phyloP scores from a whole-genome alignment of 2,329 filamentous ascomycete genomes.

The Alternaria dauci region DNA sequence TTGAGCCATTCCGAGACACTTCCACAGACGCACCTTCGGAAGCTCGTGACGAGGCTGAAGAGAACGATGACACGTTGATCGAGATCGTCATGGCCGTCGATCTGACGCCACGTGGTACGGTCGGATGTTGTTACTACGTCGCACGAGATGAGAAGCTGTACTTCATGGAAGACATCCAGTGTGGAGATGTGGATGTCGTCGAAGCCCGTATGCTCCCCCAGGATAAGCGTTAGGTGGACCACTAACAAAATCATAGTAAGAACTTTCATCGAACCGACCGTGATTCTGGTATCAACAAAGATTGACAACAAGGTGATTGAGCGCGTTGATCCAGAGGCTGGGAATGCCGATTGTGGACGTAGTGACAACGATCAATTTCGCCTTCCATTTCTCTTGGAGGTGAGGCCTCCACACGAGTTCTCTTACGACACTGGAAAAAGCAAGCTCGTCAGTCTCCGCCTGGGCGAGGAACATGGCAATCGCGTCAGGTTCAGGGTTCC shows the following conservation, averaged over 20 bases:
- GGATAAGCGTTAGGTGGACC: too few species aligned
- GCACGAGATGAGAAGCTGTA: slow-evolving; percentile 73
- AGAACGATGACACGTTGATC: slow-evolving; percentile 64
- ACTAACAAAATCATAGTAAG: slow-evolving; percentile 58
- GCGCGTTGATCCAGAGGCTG: slow-evolving; percentile 56
- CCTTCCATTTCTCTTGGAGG: slow-evolving; percentile 70
- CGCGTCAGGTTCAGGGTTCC: slow-evolving; percentile 68
- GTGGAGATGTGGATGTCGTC: slow-evolving; percentile 71
- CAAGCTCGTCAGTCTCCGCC: slow-evolving; percentile 68
- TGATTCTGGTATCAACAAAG: slow-evolving; percentile 65
- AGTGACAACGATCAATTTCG: slow-evolving; percentile 57
- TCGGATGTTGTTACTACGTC: slow-evolving; percentile 87
- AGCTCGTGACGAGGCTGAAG: slow-evolving; percentile 29
- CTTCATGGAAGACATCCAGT: slow-evolving; percentile 78
- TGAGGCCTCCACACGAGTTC: slow-evolving; percentile 77
- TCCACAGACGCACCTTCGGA: slow-evolving; percentile 14
- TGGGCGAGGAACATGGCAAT: slow-evolving; percentile 59
- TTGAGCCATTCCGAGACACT: neutral
- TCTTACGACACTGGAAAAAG: slow-evolving; percentile 70
- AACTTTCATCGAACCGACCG: slow-evolving; percentile 67
- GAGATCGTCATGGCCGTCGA: slow-evolving; percentile 85
- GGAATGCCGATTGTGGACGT: slow-evolving; percentile 39
- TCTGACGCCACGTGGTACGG: slow-evolving; percentile 70
- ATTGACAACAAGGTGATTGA: slow-evolving; percentile 60
- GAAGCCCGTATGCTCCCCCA: slow-evolving; percentile 52